These are phyloP conservation scores for Globisporangium cystogenes DNA, from an alignment of 352 stramenopile genomes.

Conservation along the genomic window DNA sequence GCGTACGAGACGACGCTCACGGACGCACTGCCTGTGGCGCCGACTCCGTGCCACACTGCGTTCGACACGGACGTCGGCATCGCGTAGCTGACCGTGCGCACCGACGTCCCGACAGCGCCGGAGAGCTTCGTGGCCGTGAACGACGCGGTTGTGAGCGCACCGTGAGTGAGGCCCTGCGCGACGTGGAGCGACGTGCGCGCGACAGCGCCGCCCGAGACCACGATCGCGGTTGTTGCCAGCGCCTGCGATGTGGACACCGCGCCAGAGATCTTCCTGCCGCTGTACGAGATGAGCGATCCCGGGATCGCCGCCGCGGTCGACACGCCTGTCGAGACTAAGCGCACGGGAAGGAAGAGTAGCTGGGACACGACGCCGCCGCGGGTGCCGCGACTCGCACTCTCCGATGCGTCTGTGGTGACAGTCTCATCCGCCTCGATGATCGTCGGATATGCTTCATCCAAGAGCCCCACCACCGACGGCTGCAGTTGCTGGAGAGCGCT, in stretches of 20 bases:
- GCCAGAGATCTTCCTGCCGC: conserved; percentile 49
- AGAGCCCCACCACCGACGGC: conserved; percentile 1
- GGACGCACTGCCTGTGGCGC: conserved; percentile 50
- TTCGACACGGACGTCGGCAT: conserved; percentile 61
- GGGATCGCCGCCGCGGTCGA: conserved; percentile 53
- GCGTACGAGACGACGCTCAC: conserved; percentile 52
- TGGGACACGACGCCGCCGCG: conserved; percentile 30
- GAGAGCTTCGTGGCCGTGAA: conserved; percentile 46
- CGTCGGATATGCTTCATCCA: conserved; percentile 5
- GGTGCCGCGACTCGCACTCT: background rate
- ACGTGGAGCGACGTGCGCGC: conserved; percentile 51
- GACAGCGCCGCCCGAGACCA: conserved; percentile 41
- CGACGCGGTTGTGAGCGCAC: conserved; percentile 47
- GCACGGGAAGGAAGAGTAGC: conserved; percentile 56
- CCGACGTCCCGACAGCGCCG: conserved; percentile 44
- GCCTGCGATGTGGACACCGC: conserved; percentile 54
- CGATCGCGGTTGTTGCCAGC: conserved; percentile 48
- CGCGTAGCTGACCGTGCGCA: conserved; percentile 42
- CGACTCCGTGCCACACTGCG: conserved; percentile 55
- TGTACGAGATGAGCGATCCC: conserved; percentile 37
- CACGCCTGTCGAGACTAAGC: conserved; percentile 48
- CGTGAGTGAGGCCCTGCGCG: conserved; percentile 35
- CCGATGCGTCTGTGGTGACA: too few species aligned
- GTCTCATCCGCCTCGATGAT: conserved; percentile 5
- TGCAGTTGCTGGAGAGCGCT: background rate